Evolutionary conservation across 352 stramenopile species (phyloP), one percentile per base, ranked within the genome.

Genomic region (Phytopythium ostracodes): DNA sequence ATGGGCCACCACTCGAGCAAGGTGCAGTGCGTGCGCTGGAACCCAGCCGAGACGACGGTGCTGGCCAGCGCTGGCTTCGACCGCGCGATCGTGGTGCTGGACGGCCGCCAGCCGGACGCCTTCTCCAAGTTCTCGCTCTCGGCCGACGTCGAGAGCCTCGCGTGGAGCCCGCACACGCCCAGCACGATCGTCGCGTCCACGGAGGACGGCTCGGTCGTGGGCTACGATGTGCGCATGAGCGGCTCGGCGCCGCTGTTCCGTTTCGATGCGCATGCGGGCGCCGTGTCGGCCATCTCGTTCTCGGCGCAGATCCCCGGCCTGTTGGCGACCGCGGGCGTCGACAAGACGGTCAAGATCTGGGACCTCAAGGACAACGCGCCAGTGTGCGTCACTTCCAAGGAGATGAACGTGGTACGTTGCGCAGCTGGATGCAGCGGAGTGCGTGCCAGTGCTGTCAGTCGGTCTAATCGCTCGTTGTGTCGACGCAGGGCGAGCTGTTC

Each of bases 291-390:
- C 25, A 79, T 98, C 64, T 89, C 86, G 22, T 96, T 97, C 64
- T 95, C 78, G 56, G 65, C 76, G 58, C 85, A 89, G 38, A 83
- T 96, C 54, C 84, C 96, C 20, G 97, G 97, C 50, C 87, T 99
- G 73, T 79, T 99, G 53, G 92, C 96, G 25, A 99, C 96, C 5
- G 96, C 89, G 44, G 95, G 94, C 12, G 87, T 97, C n/a, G 97
- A 99, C 82, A 99, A 99, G 80, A 98, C 92, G 10, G 96, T 99
- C 52, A 98, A 98, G 66, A 77, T 99, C 47, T 99, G 98, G 98
- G 96, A 99, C 65, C 67, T 96, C 20, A 75, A 84, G 62, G 76
- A 87, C 46, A 85, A 86, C 52, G 67, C 66, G 22, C 86, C 91
- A 4, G 64, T 82, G 54, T 96, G 81, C 65, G 81, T 98, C 62